A percentile compares a stretch with the other conserved stretches of the same genome.
Evolutionary conservation across 2,329 filamentous ascomycete genomes (phyloP).

Genomic region (Onygenales sp.): DNA sequence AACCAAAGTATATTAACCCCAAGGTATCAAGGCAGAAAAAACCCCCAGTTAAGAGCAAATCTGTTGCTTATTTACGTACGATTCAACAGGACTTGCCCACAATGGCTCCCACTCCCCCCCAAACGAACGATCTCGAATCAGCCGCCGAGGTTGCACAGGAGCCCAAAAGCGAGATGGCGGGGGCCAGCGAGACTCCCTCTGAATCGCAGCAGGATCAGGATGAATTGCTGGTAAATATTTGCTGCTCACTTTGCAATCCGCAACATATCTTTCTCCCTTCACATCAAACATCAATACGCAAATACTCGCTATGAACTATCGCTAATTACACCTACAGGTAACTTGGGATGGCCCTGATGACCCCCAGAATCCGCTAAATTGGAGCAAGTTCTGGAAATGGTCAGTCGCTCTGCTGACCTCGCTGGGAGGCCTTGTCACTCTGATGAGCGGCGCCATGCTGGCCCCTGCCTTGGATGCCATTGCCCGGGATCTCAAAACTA

Average conservation of each 20-base stretch:
- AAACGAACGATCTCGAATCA: background rate
- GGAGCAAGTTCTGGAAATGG: slow-evolving; percentile 38
- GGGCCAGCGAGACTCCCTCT: background rate
- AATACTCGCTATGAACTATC: background rate
- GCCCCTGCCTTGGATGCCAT: slow-evolving; percentile 32
- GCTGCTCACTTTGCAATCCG: background rate
- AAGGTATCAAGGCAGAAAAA: too few relatives aligned
- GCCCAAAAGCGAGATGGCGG: background rate
- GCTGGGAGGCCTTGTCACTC: slow-evolving; percentile 17
- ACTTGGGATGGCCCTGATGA: slow-evolving; percentile 52
- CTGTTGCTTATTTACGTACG: too few relatives aligned
- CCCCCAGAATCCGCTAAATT: slow-evolving; percentile 52
- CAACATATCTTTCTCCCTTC: background rate
- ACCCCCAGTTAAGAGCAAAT: too few relatives aligned
- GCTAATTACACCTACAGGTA: slow-evolving; percentile 22
- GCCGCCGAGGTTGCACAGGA: background rate
- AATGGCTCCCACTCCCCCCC: background rate
- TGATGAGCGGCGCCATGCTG: slow-evolving; percentile 28
- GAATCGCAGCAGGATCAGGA: background rate
- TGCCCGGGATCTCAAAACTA: slow-evolving; percentile 36
- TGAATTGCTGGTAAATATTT: background rate
- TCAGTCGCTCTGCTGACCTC: slow-evolving; percentile 43
- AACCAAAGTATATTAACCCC: too few relatives aligned
- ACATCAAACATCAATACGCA: too few relatives aligned
- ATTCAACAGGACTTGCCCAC: background rate